phyloP scores from a whole-genome alignment of 208 protist species.

The Acanthamoeba healyi region DNA sequence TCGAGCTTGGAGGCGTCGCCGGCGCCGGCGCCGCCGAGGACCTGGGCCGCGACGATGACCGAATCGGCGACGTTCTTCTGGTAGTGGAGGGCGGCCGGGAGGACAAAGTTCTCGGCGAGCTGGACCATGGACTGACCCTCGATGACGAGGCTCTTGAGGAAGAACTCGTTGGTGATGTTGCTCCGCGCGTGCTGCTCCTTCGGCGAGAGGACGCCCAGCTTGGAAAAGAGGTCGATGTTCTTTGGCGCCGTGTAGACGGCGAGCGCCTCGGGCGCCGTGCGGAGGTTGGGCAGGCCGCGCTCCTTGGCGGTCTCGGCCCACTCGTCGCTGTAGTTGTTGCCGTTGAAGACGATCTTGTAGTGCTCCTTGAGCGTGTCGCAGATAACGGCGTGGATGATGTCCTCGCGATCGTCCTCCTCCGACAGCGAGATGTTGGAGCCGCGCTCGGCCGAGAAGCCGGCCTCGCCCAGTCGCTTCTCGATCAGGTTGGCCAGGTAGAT shows the following conservation, averaged over 20 bases:
- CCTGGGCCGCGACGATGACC: conserved; percentile 16
- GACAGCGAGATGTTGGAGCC: background rate
- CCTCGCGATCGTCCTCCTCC: conserved; percentile 3
- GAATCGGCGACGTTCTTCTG: conserved; percentile 78
- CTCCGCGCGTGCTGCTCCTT: conserved; percentile 84
- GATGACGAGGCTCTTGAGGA: conserved; percentile 85
- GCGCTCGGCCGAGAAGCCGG: background rate
- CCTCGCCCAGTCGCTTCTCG: conserved; percentile 75
- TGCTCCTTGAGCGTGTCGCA: conserved; percentile 83
- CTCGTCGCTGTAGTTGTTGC: conserved; percentile 89
- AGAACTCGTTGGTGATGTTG: conserved; percentile 84
- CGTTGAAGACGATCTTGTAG: conserved; percentile 88
- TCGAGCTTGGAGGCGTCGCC: no score
- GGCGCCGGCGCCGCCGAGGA: background rate
- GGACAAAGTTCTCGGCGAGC: conserved; percentile 81
- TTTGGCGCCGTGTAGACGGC: conserved; percentile 81
- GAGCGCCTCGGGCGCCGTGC: conserved; percentile 84
- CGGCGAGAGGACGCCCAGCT: conserved; percentile 80
- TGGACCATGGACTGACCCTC: conserved; percentile 88
- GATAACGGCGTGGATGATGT: conserved; percentile 80
- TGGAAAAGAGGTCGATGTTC: conserved; percentile 85
- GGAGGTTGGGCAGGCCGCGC: conserved; percentile 85
- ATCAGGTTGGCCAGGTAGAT: conserved; percentile 83
- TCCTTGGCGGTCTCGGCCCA: conserved; percentile 86
- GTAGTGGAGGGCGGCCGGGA: conserved; percentile 80